A percentile compares a stretch with the other conserved stretches of the same genome.
These are phyloP conservation scores for Aspergillus bombycis DNA, from an alignment of 2,329 filamentous ascomycete species.

Conservation along the genomic window DNA sequence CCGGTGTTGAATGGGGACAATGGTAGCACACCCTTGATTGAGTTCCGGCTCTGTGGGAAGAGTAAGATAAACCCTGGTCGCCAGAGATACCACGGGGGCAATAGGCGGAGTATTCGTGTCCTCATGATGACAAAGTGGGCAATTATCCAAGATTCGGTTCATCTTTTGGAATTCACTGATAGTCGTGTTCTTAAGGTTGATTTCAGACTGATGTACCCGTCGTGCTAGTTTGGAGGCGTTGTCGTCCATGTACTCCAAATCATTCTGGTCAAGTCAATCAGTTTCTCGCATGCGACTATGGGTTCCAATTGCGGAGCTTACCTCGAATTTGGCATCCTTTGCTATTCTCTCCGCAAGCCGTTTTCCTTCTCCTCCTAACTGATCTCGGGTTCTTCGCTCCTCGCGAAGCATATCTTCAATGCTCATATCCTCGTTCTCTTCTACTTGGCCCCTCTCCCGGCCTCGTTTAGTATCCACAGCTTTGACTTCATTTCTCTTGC, in stretches of 20 bases:
- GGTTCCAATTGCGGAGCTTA: conserved; percentile 34
- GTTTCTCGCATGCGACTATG: conserved; percentile 11
- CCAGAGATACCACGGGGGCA: conserved; percentile 84
- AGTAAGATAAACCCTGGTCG: conserved; percentile 83
- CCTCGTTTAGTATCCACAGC: conserved; percentile 78
- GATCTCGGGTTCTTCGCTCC: conserved; percentile 80
- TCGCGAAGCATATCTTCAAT: conserved; percentile 97
- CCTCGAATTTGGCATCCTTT: conserved; percentile 85
- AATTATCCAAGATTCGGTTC: conserved; percentile 81
- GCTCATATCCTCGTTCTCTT: conserved; percentile 92
- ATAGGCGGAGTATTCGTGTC: conserved; percentile 75
- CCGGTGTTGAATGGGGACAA: conserved; percentile 85
- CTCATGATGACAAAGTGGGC: conserved; percentile 90
- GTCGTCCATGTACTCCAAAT: conserved; percentile 96
- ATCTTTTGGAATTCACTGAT: conserved; percentile 89
- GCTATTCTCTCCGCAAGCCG: conserved; percentile 90
- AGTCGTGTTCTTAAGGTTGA: conserved; percentile 83
- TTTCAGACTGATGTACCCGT: conserved; percentile 82
- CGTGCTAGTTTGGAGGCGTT: conserved; percentile 89
- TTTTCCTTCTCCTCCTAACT: conserved; percentile 76
- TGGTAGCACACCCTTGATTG: conserved; percentile 78
- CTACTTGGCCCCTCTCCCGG: conserved; percentile 78
- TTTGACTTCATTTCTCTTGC: conserved; percentile 73
- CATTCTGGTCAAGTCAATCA: conserved; percentile 55
- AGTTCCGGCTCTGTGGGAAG: conserved; percentile 88